Conservation (phyloP, 495 filamentous ascomycete genomes). For the Neurospora tetrasperma region DNA sequence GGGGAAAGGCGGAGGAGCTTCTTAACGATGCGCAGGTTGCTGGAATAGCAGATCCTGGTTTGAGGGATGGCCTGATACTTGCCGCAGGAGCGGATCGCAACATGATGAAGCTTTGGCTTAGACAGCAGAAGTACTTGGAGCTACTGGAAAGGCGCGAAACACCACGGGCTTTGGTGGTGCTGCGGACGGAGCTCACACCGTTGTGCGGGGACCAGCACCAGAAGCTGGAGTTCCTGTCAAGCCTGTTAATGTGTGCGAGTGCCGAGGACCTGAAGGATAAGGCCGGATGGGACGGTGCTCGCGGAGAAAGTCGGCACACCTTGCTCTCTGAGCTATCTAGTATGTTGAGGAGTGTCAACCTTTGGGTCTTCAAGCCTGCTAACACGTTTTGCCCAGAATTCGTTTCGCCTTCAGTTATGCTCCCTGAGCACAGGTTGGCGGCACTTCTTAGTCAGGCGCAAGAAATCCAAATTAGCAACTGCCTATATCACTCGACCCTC, state of each 20-base stretch:
- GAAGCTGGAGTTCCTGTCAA: slow-evolving; percentile 72
- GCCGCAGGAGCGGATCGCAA: slow-evolving; percentile 35
- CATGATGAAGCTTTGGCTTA: slow-evolving; percentile 57
- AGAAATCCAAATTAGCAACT: slow-evolving; percentile 66
- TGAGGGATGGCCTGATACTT: slow-evolving; percentile 36
- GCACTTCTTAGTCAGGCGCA: slow-evolving; percentile 76
- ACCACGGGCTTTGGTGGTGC: slow-evolving; percentile 61
- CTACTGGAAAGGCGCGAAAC: slow-evolving; percentile 70
- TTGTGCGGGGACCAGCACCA: slow-evolving; percentile 63
- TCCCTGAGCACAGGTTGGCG: slow-evolving; percentile 87
- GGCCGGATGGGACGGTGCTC: slow-evolving; percentile 82
- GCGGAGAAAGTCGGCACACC: slow-evolving; percentile 59
- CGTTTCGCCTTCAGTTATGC: slow-evolving; percentile 96
- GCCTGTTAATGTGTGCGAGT: slow-evolving; percentile 79
- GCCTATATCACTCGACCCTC: slow-evolving; percentile 81
- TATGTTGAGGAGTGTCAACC: slow-evolving; percentile 32
- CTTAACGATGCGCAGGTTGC: slow-evolving; percentile 50
- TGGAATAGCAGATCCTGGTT: slow-evolving; percentile 7
- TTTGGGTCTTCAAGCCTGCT: slow-evolving; percentile 4
- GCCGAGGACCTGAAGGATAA: slow-evolving; percentile 69
- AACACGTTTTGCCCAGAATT: slow-evolving; percentile 44
- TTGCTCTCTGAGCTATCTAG: slow-evolving; percentile 78
- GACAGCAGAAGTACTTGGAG: slow-evolving; percentile 94
- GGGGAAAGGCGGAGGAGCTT: slow-evolving; percentile 74
- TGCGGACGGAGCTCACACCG: slow-evolving; percentile 81